A percentile compares a stretch with the other conserved stretches of the same genome.
phyloP scores from a whole-genome alignment of 75 land plant species.

The Chamaecyparis obtusa region DNA sequence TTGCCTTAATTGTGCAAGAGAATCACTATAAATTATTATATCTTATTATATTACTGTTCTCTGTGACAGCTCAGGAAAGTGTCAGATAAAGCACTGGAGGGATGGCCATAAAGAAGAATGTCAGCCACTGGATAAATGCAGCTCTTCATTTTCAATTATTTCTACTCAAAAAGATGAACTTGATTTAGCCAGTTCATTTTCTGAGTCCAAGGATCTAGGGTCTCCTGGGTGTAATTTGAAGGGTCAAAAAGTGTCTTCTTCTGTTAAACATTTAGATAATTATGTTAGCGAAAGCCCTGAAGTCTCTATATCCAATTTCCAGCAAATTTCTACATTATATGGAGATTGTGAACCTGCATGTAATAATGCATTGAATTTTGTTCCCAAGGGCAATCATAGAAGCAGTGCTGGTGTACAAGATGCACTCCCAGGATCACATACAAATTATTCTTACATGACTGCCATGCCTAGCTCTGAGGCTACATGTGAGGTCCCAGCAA shows the following conservation, averaged over 20 bases:
- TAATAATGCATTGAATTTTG: background rate
- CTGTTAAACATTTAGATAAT: slow-evolving; percentile 1
- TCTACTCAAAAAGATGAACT: background rate
- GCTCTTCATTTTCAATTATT: background rate
- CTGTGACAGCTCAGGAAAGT: slow-evolving; percentile 59
- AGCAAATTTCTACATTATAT: background rate
- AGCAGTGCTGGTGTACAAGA: background rate
- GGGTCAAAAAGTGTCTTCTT: background rate
- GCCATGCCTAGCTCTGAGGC: background rate
- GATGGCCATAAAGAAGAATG: slow-evolving; percentile 82
- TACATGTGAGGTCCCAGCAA: background rate
- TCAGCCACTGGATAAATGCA: slow-evolving; percentile 11
- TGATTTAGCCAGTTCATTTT: background rate
- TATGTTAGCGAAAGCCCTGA: background rate
- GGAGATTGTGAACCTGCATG: background rate
- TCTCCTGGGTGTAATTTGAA: background rate
- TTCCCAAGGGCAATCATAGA: background rate
- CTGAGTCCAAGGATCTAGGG: background rate
- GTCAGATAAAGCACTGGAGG: slow-evolving; percentile 79
- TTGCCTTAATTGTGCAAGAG: background rate
- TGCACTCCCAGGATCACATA: background rate
- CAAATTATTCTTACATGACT: background rate
- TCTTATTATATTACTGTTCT: background rate
- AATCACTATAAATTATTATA: background rate
- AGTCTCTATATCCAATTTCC: background rate